Evolutionary conservation across 75 land plant species (phyloP).

Genomic region (Pseudotsuga menziesii): DNA sequence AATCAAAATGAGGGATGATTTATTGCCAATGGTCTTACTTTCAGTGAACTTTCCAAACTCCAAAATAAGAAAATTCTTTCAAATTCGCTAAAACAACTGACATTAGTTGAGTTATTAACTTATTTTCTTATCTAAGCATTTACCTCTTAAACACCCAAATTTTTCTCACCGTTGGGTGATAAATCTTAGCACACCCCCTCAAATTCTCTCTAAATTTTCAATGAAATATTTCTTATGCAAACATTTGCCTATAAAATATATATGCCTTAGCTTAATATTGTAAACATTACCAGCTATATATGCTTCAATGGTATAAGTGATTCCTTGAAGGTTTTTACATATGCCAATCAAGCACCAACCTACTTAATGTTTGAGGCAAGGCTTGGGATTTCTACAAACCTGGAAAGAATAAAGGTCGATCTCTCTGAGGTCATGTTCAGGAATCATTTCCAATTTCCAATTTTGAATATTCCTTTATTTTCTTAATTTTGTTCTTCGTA

Average conservation of each 20-base stretch:
- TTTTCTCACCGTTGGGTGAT: background rate
- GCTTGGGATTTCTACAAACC: conserved; percentile 28
- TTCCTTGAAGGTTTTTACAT: background rate
- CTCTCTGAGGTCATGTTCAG: conserved; percentile 81
- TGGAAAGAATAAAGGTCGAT: conserved; percentile 98
- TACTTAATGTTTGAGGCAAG: background rate
- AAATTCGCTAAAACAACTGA: background rate
- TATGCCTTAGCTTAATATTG: background rate
- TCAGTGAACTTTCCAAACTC: background rate
- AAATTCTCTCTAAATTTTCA: background rate
- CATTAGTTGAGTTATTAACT: background rate
- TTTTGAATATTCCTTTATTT: background rate
- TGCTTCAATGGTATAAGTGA: background rate
- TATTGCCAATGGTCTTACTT: background rate
- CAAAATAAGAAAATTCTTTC: background rate
- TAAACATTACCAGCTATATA: background rate
- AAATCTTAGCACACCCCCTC: background rate
- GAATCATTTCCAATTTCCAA: conserved; percentile 45
- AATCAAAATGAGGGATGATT: background rate
- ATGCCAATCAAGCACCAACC: background rate
- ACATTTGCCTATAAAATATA: background rate
- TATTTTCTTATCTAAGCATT: background rate
- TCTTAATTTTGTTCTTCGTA: conserved; percentile 3
- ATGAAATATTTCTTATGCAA: background rate
- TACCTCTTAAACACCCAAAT: background rate